Base-by-base conservation (phyloP, 768 basidiomycete species). In the Trametes coccinea region DNA sequence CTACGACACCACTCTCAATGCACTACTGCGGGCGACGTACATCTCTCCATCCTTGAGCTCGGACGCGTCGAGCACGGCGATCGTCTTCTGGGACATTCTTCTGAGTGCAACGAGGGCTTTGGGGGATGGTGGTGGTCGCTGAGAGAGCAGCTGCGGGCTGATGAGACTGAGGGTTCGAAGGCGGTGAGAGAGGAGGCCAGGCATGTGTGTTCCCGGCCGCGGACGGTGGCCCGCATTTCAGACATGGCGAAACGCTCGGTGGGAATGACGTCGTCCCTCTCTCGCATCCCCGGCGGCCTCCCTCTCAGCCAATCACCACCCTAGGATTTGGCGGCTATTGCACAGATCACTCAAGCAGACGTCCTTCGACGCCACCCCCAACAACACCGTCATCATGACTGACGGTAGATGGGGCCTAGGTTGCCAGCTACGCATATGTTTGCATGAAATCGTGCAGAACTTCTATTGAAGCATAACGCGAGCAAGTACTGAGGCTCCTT, bases 11-110 rank as follows among this genome's bases (percentile, higher is more conserved):
- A 22, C 22, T 22, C 22, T 22, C 22, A 22, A 22, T 22, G 22
- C 22, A 6, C 22, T 46, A 10, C 8, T 10, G 45, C 4, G 14
- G 11, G 30, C 11, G 10, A 71, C 80, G 55, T 52, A 82, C 84
- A 85, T 82, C 70, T 84, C 77, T 40, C 84, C 84, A 76, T 84
- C 80, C 62, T 78, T 72, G 41, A 86, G 75, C 55, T 82, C 79
- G 51, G 74, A 72, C 22, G 76, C 75, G 61, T 79, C 69, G 55
- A 83, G 76, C 29, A 85, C 83, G n/a, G 80, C 75, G 58, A 83
- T 72, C 0, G 78, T 80, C 68, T 76, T 77, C 39, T 68, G 66
- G 5, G 77, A 73, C 77, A 78, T 77, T 29, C 44, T 66, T 34
- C 67, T 60, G 27, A 45, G 29, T 6, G 53, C 41, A 2, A 37